Conservation (phyloP, 2,329 filamentous ascomycete genomes). For the Diaporthe caulivora region DNA sequence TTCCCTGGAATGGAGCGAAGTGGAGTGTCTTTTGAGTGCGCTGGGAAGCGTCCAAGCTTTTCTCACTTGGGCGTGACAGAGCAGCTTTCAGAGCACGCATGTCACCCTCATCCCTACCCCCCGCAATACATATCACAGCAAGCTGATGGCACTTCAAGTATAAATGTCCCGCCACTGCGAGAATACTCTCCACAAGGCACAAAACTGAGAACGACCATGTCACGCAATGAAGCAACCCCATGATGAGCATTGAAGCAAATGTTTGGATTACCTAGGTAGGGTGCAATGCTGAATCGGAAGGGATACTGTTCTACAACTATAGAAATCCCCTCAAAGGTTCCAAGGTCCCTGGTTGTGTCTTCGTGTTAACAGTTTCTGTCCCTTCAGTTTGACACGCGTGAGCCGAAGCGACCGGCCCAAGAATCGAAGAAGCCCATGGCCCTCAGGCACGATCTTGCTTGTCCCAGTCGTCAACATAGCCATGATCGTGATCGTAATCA, state of each 20-base stretch:
- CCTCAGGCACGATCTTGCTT: background rate
- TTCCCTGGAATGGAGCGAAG: too few relatives aligned
- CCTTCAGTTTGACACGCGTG: background rate
- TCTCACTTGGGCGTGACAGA: background rate
- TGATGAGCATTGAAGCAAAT: background rate
- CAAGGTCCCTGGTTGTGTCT: slow-evolving; percentile 33
- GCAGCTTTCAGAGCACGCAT: background rate
- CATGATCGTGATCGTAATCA: background rate
- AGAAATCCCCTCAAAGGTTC: slow-evolving; percentile 9
- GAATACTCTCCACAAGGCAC: background rate
- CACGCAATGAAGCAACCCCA: background rate
- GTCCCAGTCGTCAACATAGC: slow-evolving; percentile 24
- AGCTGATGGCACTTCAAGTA: background rate
- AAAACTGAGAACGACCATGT: background rate
- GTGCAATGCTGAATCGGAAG: slow-evolving; percentile 15
- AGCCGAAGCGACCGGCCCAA: background rate
- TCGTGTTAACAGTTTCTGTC: background rate
- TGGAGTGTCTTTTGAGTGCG: too few relatives aligned
- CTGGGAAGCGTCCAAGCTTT: too few relatives aligned
- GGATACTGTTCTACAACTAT: slow-evolving; percentile 35
- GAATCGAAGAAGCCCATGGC: background rate
- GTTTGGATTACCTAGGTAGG: slow-evolving; percentile 16
- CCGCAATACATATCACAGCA: too few relatives aligned
- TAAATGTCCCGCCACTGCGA: background rate
- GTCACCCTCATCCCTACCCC: background rate